phyloP scores from a whole-genome alignment of 805 yeast genomes.

The Priceomyces haplophilus region DNA sequence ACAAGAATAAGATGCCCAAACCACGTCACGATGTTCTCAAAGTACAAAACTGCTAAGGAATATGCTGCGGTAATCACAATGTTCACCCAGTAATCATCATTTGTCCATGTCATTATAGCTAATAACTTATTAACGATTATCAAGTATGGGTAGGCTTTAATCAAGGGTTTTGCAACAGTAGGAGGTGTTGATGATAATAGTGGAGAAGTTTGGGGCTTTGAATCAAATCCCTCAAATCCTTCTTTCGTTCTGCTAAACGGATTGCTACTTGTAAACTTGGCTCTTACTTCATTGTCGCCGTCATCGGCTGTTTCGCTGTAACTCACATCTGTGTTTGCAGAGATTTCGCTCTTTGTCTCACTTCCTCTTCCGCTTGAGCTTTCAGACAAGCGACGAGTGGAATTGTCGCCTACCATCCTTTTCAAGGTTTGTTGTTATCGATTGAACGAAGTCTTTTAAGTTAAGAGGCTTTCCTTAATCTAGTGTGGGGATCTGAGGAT shows the following conservation, averaged over 20 bases:
- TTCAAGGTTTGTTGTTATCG: neutral
- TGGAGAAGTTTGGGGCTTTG: conserved; percentile 64
- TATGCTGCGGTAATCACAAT: conserved; percentile 56
- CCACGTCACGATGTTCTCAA: conserved; percentile 74
- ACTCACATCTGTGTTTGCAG: conserved; percentile 5
- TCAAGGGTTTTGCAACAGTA: conserved; percentile 76
- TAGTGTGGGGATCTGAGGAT: neutral
- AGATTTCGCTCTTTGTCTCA: neutral
- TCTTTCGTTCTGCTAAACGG: conserved; percentile 7
- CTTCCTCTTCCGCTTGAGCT: neutral
- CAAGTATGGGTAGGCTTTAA: conserved; percentile 81
- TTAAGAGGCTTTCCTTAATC: neutral
- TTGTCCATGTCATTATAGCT: conserved; percentile 86
- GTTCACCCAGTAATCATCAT: conserved; percentile 76
- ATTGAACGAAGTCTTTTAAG: neutral
- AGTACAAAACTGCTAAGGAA: conserved; percentile 64
- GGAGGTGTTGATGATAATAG: conserved; percentile 88
- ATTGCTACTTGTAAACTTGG: conserved; percentile 20
- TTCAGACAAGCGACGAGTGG: neutral
- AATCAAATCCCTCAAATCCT: conserved; percentile 2
- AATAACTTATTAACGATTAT: conserved; percentile 66
- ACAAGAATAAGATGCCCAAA: conserved; percentile 77
- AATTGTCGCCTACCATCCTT: neutral
- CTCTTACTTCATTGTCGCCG: conserved; percentile 22
- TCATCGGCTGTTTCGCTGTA: conserved; percentile 8